A percentile compares a stretch with the other conserved stretches of the same genome.
Conservation (phyloP, 106 monocot species). For the Dendrobium huoshanense region DNA sequence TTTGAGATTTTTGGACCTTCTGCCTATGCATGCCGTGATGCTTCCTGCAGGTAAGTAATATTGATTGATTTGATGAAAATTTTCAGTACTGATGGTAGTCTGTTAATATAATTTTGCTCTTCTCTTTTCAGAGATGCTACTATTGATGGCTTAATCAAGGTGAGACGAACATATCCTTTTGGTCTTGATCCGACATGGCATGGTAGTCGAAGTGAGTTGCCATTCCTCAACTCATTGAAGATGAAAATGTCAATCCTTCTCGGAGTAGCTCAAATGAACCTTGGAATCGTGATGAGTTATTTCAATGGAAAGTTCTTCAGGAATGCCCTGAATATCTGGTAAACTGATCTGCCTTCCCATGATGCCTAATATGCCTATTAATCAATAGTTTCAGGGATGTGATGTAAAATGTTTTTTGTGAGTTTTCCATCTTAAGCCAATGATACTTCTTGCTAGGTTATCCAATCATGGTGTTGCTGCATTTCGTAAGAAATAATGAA, state of each 20-base stretch:
- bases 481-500: neutral
- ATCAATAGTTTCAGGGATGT: neutral
- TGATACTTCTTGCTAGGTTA: neutral
- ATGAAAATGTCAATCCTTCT: slow-evolving; percentile 99
- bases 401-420: neutral
- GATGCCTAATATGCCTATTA: neutral
- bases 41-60: slow-evolving; percentile 72
- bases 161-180: slow-evolving; percentile 76
- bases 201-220: slow-evolving; percentile 91
- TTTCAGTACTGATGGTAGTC: neutral
- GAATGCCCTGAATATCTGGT: slow-evolving; percentile 86
- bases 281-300: slow-evolving; percentile 88
- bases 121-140: slow-evolving; percentile 62
- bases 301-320: slow-evolving; percentile 85
- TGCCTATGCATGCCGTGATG: slow-evolving; percentile 91
- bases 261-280: slow-evolving; percentile 98
- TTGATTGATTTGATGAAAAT: neutral
- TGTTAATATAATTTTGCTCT: neutral
- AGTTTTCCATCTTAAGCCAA: neutral
- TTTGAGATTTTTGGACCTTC: slow-evolving; percentile 90
- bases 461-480: neutral
- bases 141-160: slow-evolving; percentile 70
- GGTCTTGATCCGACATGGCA: slow-evolving; percentile 93
- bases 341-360: slow-evolving; percentile 5
- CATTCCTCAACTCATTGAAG: slow-evolving; percentile 95